These are phyloP conservation scores for Cydonia oblonga DNA, from an alignment of 331 rosid species.

Conservation along the genomic window DNA sequence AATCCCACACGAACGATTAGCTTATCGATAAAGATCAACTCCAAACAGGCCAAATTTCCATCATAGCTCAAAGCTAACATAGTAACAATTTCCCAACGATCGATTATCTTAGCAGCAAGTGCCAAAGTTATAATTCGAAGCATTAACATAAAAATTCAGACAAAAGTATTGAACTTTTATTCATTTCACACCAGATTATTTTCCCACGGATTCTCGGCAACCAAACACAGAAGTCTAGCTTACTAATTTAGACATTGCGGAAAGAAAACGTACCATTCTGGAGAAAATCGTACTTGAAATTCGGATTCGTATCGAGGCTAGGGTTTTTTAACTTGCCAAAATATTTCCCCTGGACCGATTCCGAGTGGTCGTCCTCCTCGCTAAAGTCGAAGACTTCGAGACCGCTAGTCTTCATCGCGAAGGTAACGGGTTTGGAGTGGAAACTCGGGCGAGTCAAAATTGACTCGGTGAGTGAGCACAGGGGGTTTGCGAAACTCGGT, in stretches of 20 bases:
- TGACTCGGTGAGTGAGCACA: neutral
- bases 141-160: neutral
- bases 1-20: neutral
- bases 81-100: neutral
- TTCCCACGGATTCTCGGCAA: neutral
- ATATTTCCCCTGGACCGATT: constrained; percentile 17
- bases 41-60: neutral
- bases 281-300: constrained; percentile 14
- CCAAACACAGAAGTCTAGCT: neutral
- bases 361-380: constrained; percentile 38
- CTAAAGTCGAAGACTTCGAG: constrained; percentile 46
- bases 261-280: constrained; percentile 35
- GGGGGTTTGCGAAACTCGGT: neutral
- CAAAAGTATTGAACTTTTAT: neutral
- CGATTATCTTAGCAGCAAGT: neutral
- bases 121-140: neutral
- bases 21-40: neutral
- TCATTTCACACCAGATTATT: neutral
- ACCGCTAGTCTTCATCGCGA: constrained; percentile 33
- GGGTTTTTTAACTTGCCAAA: constrained; percentile 31
- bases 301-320: constrained; percentile 10
- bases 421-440: neutral
- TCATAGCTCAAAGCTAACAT: neutral
- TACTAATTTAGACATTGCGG: neutral
- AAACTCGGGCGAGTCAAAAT: constrained; percentile 5